phyloP scores from a whole-genome alignment of 2,329 filamentous ascomycete species.

The Colletotrichum lindemuthianum region DNA sequence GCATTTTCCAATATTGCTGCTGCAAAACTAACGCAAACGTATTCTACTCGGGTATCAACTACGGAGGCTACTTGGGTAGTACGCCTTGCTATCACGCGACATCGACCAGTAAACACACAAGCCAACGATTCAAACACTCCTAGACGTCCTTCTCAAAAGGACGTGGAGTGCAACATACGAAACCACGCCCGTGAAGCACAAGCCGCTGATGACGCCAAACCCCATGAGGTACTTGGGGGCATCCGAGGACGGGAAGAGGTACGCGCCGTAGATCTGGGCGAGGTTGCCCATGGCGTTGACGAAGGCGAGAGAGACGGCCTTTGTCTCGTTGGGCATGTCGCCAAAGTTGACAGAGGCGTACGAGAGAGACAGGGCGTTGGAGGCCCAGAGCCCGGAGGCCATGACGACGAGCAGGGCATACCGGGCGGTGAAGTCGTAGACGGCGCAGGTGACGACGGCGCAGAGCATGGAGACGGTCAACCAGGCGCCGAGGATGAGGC shows the following conservation, averaged over 20 bases:
- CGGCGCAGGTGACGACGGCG: conserved; percentile 54
- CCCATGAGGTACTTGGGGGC: conserved; percentile 59
- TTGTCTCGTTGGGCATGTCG: conserved; percentile 57
- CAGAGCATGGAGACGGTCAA: conserved; percentile 52
- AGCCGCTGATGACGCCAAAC: conserved; percentile 41
- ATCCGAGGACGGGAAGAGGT: conserved; percentile 60
- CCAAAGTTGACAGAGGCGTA: conserved; percentile 63
- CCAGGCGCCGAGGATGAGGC: conserved; percentile 59
- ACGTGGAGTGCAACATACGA: conserved; percentile 24
- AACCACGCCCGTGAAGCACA: conserved; percentile 34
- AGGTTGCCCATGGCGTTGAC: conserved; percentile 66
- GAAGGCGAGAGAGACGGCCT: conserved; percentile 56
- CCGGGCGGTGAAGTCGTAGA: conserved; percentile 61
- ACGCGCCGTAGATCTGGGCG: conserved; percentile 65
- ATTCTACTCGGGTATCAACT: too few species aligned
- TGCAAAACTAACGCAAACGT: too few species aligned
- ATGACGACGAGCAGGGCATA: conserved; percentile 65
- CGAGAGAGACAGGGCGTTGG: conserved; percentile 61
- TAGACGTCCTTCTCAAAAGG: conserved; percentile 12
- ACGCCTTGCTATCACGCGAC: too few species aligned
- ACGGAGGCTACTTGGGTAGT: too few species aligned
- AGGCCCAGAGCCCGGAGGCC: conserved; percentile 64
- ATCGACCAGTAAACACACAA: background rate
- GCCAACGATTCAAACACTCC: background rate
- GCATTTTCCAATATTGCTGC: too few species aligned